Conservation (phyloP, 2,329 filamentous ascomycete genomes). For the Monosporascus ibericus region DNA sequence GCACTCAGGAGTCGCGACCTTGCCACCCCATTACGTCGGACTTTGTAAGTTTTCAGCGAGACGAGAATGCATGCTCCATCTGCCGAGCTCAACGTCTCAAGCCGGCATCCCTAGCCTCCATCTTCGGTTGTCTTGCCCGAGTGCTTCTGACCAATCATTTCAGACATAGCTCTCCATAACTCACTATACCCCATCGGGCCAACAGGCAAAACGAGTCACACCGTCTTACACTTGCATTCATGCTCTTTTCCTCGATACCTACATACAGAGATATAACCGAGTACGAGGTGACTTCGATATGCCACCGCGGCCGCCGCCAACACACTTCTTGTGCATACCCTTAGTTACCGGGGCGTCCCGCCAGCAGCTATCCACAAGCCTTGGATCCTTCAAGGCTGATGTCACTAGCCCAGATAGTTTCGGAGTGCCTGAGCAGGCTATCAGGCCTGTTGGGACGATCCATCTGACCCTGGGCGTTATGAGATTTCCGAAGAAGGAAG, state of each 20-base stretch:
- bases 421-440: conserved; percentile 57
- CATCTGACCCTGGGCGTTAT: conserved; percentile 87
- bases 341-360: conserved; percentile 57
- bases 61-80: too few relatives aligned
- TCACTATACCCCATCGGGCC: neutral
- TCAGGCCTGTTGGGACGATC: conserved; percentile 72
- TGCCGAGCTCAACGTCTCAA: too few relatives aligned
- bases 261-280: too few relatives aligned
- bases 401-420: conserved; percentile 39
- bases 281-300: conserved; percentile 16
- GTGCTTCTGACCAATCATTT: neutral
- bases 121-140: too few relatives aligned
- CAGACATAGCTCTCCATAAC: neutral
- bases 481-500: conserved; percentile 53
- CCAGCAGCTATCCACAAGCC: conserved; percentile 56
- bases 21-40: too few relatives aligned
- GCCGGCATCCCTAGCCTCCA: too few relatives aligned
- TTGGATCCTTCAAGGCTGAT: conserved; percentile 57
- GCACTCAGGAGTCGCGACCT: neutral
- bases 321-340: conserved; percentile 73
- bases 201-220: too few relatives aligned
- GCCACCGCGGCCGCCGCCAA: conserved; percentile 40
- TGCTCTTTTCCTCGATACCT: too few relatives aligned
- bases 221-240: too few relatives aligned
- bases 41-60: too few relatives aligned